Evolutionary conservation across 208 protist species (phyloP).

Genomic region (Crithidia thermophila): DNA sequence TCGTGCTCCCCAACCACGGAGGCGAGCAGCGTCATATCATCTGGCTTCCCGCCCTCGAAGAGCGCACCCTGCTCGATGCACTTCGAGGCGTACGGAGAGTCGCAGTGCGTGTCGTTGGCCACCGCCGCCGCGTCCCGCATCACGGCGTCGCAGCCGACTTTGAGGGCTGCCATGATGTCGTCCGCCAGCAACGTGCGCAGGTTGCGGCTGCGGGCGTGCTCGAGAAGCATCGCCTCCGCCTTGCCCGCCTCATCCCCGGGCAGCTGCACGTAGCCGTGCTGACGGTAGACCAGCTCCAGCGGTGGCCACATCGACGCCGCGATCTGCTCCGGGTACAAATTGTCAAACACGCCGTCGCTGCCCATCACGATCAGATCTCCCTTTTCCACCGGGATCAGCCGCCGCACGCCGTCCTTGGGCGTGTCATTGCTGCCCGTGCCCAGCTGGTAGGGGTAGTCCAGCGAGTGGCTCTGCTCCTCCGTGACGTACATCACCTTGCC

Average conservation of each 20-base stretch:
- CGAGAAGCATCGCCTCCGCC: not conserved
- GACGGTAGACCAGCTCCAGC: conserved; percentile 29
- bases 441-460: conserved; percentile 75
- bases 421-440: conserved; percentile 66
- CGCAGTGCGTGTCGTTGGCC: conserved; percentile 47
- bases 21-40: conserved; percentile 75
- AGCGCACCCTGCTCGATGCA: conserved; percentile 63
- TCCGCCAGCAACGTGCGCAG: conserved; percentile 37
- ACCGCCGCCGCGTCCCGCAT: conserved; percentile 38
- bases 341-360: conserved; percentile 79
- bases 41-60: conserved; percentile 78
- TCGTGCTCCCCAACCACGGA: conserved; percentile 62
- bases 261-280: conserved; percentile 24
- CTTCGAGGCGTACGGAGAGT: conserved; percentile 69
- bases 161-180: conserved; percentile 51
- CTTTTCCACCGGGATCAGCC: conserved; percentile 46
- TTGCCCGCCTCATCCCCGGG: conserved; percentile 2
- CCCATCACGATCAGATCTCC: conserved; percentile 74
- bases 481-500: conserved; percentile 48
- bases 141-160: conserved; percentile 34
- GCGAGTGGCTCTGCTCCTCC: conserved; percentile 63
- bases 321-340: conserved; percentile 53
- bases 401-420: conserved; percentile 38
- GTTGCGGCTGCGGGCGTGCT: conserved; percentile 14
- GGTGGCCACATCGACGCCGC: conserved; percentile 45